A percentile compares a stretch with the other conserved stretches of the same genome.
Conservation (phyloP, 2,329 filamentous ascomycete species). For the Claviceps sp. region DNA sequence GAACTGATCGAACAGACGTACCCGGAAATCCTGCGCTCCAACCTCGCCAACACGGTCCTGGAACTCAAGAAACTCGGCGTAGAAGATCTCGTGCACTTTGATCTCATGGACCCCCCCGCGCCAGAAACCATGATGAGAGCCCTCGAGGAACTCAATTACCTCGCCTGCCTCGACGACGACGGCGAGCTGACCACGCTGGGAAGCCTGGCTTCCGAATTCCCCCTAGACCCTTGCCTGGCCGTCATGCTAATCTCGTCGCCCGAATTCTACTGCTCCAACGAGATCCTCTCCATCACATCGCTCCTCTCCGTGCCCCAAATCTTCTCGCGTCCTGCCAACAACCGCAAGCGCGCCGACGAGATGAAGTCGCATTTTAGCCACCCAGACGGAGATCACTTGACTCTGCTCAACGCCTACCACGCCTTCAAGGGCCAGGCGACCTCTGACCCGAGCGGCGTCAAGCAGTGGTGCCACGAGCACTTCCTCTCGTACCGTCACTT, state of each 20-base stretch:
- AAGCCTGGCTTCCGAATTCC: constrained; percentile 82
- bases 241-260: constrained; percentile 97
- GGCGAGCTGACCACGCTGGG: constrained; percentile 82
- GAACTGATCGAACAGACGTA: constrained; percentile 96
- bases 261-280: constrained; percentile 97
- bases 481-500: constrained; percentile 84
- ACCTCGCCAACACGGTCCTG: constrained; percentile 85
- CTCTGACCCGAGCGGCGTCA: constrained; percentile 50
- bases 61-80: constrained; percentile 96
- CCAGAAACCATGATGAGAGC: constrained; percentile 98
- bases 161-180: constrained; percentile 92
- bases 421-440: constrained; percentile 69
- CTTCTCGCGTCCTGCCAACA: constrained; percentile 74
- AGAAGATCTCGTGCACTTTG: constrained; percentile 92
- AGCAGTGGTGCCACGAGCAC: constrained; percentile 94
- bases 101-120: constrained; percentile 95
- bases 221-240: constrained; percentile 81
- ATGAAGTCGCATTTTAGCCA: constrained; percentile 95
- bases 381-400: constrained; percentile 86
- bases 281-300: constrained; percentile 89
- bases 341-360: constrained; percentile 84
- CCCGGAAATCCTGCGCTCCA: constrained; percentile 88
- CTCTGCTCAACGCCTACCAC: constrained; percentile 94
- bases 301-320: constrained; percentile 90
- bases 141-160: constrained; percentile 91